Conservation (phyloP, 163 green algal genomes). For the Prototheca wickerhamii region DNA sequence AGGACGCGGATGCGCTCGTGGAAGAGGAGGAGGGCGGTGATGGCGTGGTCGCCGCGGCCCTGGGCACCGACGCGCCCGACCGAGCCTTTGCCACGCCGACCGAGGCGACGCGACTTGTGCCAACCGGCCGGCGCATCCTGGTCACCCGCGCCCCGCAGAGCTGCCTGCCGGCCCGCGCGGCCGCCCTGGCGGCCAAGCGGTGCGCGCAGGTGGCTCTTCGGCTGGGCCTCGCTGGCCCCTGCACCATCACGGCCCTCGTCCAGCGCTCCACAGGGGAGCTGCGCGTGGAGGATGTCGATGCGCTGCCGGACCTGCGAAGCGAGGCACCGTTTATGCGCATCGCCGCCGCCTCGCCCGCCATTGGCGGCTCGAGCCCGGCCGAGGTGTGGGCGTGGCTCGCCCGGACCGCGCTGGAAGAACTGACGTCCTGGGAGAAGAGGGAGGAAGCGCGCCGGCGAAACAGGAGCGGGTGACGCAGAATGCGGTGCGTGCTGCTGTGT, state of each 20-base stretch:
- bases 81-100: too few relatives aligned
- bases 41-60: background rate
- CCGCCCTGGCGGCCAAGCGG: background rate
- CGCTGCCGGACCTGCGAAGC: constrained; percentile 17
- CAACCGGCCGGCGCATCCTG: too few relatives aligned
- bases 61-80: background rate
- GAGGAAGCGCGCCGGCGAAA: too few relatives aligned
- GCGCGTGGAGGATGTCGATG: constrained; percentile 14
- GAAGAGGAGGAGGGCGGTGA: background rate
- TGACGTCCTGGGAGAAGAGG: too few relatives aligned
- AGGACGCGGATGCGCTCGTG: background rate
- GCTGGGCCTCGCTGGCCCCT: constrained; percentile 21
- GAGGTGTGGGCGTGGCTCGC: background rate
- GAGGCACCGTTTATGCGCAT: constrained; percentile 3
- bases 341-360: background rate
- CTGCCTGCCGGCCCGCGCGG: constrained; percentile 4
- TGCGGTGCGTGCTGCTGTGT: too few relatives aligned
- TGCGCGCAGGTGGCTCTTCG: constrained; percentile 16
- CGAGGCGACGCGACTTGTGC: too few relatives aligned
- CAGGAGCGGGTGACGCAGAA: too few relatives aligned
- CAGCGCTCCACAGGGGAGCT: constrained; percentile 26
- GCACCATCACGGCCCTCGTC: constrained; percentile 16
- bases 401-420: background rate
- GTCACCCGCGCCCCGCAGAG: background rate
- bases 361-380: background rate